These are phyloP conservation scores for Neocucurbitaria cava DNA, from an alignment of 2,329 filamentous ascomycete genomes.

Conservation along the genomic window DNA sequence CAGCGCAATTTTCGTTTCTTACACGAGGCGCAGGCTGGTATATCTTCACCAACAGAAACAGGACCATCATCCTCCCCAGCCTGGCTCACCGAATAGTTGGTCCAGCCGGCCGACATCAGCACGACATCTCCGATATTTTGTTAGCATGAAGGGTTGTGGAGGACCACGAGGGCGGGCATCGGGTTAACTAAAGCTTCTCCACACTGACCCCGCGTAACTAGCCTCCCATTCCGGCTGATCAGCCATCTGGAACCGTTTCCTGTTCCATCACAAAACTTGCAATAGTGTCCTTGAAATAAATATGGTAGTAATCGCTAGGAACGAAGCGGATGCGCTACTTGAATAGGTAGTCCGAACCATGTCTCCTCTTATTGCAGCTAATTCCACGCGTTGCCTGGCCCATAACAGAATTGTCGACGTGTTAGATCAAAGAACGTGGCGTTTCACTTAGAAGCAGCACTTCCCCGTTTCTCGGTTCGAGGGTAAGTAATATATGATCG, in stretches of 20 bases:
- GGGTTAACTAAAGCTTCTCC: slow-evolving; percentile 33
- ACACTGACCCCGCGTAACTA: slow-evolving; percentile 32
- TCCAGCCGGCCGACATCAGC: slow-evolving; percentile 43
- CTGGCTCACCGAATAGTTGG: slow-evolving; percentile 41
- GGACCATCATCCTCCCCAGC: slow-evolving; percentile 34
- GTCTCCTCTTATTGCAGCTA: background rate
- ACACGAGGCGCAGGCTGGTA: slow-evolving; percentile 41
- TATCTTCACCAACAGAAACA: slow-evolving; percentile 33
- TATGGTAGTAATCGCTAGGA: background rate
- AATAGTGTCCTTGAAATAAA: background rate
- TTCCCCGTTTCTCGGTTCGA: background rate
- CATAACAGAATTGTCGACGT: background rate
- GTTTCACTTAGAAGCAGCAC: background rate
- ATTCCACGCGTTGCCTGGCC: background rate
- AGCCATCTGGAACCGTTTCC: slow-evolving; percentile 7
- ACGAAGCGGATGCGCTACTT: slow-evolving; percentile 1
- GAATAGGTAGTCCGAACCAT: background rate
- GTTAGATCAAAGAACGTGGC: background rate
- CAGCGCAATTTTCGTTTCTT: slow-evolving; percentile 43
- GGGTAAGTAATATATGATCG: background rate
- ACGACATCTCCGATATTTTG: slow-evolving; percentile 24
- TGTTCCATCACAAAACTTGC: background rate
- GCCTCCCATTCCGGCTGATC: slow-evolving; percentile 26
- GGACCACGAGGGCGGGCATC: slow-evolving; percentile 30
- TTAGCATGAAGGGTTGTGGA: slow-evolving; percentile 27